Evolutionary conservation across 2,329 filamentous ascomycete genomes (phyloP).

Genomic region (Fusarium nelsonii): DNA sequence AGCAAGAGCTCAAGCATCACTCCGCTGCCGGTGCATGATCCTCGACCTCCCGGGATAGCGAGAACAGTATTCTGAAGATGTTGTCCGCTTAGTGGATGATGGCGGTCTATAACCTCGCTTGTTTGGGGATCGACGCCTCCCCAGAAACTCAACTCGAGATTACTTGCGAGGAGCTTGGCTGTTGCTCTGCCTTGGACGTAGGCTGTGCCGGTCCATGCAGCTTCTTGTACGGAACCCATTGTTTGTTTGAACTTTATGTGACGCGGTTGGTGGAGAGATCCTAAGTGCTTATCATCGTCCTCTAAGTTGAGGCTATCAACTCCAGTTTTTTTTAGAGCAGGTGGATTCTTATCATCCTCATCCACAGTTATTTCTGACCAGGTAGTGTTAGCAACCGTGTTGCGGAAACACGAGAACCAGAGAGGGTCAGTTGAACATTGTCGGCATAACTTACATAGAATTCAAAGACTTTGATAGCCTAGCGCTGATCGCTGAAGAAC

Average conservation of each 20-base stretch:
- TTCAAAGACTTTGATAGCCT: neutral
- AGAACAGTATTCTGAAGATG: slow-evolving; percentile 53
- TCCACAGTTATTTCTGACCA: neutral
- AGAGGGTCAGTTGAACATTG: neutral
- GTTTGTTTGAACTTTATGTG: neutral
- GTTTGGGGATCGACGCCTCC: slow-evolving; percentile 57
- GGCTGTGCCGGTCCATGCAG: slow-evolving; percentile 24
- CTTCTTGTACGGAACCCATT: slow-evolving; percentile 24
- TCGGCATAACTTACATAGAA: neutral
- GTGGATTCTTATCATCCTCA: neutral
- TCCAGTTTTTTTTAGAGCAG: neutral
- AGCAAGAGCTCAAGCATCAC: slow-evolving; percentile 60
- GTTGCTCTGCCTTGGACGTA: slow-evolving; percentile 46
- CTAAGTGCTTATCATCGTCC: neutral
- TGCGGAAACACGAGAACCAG: no score
- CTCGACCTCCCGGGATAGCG: slow-evolving; percentile 60
- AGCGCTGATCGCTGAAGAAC: neutral
- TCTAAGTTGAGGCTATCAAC: neutral
- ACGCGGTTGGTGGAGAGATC: neutral
- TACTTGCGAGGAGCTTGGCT: slow-evolving; percentile 48
- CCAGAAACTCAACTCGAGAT: slow-evolving; percentile 59
- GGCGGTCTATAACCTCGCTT: slow-evolving; percentile 58
- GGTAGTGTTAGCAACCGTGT: neutral
- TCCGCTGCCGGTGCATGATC: slow-evolving; percentile 61
- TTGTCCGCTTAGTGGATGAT: slow-evolving; percentile 56